Evolutionary conservation across 1,284 basidiomycete genomes (phyloP), one percentile per base, ranked within the genome.

Genomic region (Sporisorium graminicola): DNA sequence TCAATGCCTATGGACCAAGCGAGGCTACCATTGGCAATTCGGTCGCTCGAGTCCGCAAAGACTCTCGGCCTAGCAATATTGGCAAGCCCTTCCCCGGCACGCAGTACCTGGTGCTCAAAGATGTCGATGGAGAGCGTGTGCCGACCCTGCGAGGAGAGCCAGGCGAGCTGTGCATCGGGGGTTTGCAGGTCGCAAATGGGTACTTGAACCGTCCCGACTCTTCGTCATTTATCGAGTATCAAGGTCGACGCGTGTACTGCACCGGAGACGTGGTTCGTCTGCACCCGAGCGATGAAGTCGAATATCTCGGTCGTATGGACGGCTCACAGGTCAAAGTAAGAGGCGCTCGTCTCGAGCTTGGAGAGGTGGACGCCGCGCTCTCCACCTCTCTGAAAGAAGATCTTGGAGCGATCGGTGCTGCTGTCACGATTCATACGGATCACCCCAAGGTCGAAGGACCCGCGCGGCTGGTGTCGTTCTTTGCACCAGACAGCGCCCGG

Each of bases 1-100:
- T 85, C 29, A 83, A 85, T 44, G 83, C 82, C 0, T 85, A 85
- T 46, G 83, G 83, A 18, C 83, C 83, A 5, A 85, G 82, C 18
- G 83, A 85, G 60, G 78, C 79, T 6, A 77, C 80, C 6, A 85
- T 85, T 58, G 82, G 82, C 43, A 83, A 71, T 54, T 84, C 82
- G 42, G 74, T 80, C 29, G 78, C 81, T 27, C 74, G 71, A 5
- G 70, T 84, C n/a, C 53, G 33, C 29, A 65, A 68, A 35, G 31
- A 20, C 0, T 68, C 77, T 16, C 65, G 72, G 6, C 63, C 80
- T 0, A 69, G 69, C 54, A 77, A 79, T 55, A 69, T 85, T 46
- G 83, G 83, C 5, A 37, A n/a, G 14, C 78, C 82, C 13, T 85
- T 85, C 69, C 67, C 67, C 18, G 77, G 79, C 29, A 82, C 71